Conservation (phyloP, 75 land plant genomes). For the Pseudotsuga menziesii region DNA sequence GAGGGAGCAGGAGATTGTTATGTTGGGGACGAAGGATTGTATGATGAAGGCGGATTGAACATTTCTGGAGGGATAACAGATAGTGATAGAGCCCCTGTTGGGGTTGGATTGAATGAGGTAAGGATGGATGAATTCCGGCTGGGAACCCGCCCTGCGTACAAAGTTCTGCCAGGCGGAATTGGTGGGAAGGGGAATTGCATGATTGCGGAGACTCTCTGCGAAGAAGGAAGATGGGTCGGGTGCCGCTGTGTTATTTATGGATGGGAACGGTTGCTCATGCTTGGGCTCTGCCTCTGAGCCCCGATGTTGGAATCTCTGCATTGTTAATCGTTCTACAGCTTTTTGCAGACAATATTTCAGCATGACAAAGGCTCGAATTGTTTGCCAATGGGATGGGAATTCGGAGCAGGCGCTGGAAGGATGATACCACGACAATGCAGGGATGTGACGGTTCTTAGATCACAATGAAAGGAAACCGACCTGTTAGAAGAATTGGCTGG, state of each 20-base stretch:
- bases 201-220: not conserved
- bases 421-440: too few species aligned
- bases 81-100: constrained; percentile 36
- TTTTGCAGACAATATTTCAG: too few species aligned
- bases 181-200: constrained; percentile 70
- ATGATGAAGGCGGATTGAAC: constrained; percentile 37
- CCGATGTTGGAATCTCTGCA: too few species aligned
- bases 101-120: constrained; percentile 59
- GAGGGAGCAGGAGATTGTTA: constrained; percentile 10
- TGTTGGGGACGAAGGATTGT: constrained; percentile 60
- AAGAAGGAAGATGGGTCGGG: constrained; percentile 17
- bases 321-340: too few species aligned
- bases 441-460: too few species aligned
- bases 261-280: constrained; percentile 8
- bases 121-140: constrained; percentile 83
- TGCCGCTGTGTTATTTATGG: constrained; percentile 5
- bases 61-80: constrained; percentile 58
- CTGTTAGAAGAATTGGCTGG: too few species aligned
- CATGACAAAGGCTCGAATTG: too few species aligned
- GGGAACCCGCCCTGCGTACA: constrained; percentile 63
- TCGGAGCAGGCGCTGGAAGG: too few species aligned
- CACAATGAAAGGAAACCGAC: too few species aligned
- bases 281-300: too few species aligned
- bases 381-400: too few species aligned
- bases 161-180: constrained; percentile 88